Evolutionary conservation across 2,329 filamentous ascomycete species (phyloP), one percentile per base, ranked within the genome.

Genomic region (Penicillium expansum): DNA sequence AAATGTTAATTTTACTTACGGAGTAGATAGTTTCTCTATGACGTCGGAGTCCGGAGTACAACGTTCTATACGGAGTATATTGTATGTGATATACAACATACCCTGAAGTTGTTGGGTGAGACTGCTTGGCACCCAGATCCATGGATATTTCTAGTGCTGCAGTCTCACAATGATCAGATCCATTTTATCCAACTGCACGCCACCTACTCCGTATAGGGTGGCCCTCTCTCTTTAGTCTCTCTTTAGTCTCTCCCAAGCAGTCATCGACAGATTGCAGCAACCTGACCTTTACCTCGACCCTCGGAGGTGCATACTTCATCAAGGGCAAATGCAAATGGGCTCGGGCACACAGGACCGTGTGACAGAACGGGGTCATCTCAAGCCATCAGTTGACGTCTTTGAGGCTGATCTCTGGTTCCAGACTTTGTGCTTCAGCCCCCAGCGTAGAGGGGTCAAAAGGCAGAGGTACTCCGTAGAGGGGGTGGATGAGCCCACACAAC

Each of bases 331-430:
- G 30, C 32, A 53, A 39, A 35, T 27, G 44, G 18, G 37, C 52
- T 43, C 44, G 27, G 22, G 44, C 44, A 35, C 39, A 24, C 14
- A 22, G 53, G 32, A 24, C 47, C 53, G 47, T 51, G 53, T 52
- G 53, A 52, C 53, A 39, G 27, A 44, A 55, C 20, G 29, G 20
- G 13, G 47, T 56, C 39, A 52, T 56, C 41, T 44, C 9, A 27
- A 52, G 18, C 53, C 24, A 52, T 56, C 53, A 52, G 54, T 56
- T 56, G 54, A 52, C 45, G 48, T 39, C 8, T 32, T 41, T 45
- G 48, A 52, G 53, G 54, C 48, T 56, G 48, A 47, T 56, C 33
- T 42, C 33, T 20, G 48, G 41, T 47, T 52, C 29, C 33, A 56
- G 54, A 47, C 48, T 50, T n/a, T 10, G 47, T 55, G 39, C 32